Conservation (phyloP, 2,329 filamentous ascomycete genomes). For the Mycogone perniciosa region DNA sequence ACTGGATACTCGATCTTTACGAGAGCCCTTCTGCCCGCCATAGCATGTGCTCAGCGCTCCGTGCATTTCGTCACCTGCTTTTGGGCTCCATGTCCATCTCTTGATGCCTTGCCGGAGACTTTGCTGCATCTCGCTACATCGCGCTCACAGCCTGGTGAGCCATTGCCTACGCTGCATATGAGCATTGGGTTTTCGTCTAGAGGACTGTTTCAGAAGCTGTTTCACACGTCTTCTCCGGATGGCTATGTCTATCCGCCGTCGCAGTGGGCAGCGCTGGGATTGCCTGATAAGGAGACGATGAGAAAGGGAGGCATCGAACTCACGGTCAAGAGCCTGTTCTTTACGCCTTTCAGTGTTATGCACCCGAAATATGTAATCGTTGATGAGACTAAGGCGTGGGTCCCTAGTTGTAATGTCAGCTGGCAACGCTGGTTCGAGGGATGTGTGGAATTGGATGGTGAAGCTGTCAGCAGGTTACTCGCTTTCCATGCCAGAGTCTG, state of each 20-base stretch:
- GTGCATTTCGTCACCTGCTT: conserved; percentile 77
- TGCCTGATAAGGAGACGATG: conserved; percentile 49
- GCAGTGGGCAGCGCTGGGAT: conserved; percentile 58
- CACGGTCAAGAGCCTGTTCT: conserved; percentile 69
- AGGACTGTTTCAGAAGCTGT: conserved; percentile 66
- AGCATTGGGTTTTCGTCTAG: conserved; percentile 71
- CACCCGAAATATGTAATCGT: conserved; percentile 78
- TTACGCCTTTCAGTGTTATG: conserved; percentile 78
- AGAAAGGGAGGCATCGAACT: conserved; percentile 58
- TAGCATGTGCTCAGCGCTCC: conserved; percentile 55
- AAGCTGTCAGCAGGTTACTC: conserved; percentile 54
- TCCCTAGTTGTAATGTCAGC: conserved; percentile 79
- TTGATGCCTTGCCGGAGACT: conserved; percentile 49
- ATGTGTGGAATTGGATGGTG: conserved; percentile 60
- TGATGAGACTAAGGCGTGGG: conserved; percentile 58
- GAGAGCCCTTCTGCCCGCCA: conserved; percentile 51
- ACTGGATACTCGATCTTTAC: conserved; percentile 53
- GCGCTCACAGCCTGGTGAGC: conserved; percentile 20
- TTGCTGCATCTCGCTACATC: conserved; percentile 53
- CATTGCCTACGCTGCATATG: conserved; percentile 44
- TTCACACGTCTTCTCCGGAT: conserved; percentile 57
- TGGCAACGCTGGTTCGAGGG: conserved; percentile 88
- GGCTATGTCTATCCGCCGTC: conserved; percentile 56
- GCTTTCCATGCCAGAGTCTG: conserved; percentile 66
- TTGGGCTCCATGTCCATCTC: conserved; percentile 63